Percentiles rank a stretch among this genome's conserved stretches.
Evolutionary conservation across 495 filamentous ascomycete genomes (phyloP).

Genomic region (Neurospora sp.): DNA sequence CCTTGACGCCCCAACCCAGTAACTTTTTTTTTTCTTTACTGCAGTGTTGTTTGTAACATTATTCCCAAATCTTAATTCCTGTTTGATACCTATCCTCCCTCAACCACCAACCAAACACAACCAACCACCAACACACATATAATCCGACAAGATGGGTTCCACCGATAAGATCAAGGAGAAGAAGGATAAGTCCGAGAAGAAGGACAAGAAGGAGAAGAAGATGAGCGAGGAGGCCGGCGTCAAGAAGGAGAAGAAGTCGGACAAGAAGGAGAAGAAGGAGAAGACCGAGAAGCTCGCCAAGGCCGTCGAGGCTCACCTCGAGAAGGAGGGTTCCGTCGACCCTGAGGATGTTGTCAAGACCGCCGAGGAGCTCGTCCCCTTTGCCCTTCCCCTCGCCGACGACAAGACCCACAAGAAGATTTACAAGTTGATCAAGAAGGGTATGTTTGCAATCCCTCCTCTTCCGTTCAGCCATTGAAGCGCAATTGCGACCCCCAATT

Average conservation of each 20-base stretch:
- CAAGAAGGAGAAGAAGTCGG: constrained; percentile 65
- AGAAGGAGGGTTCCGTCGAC: constrained; percentile 21
- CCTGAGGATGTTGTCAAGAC: constrained; percentile 33
- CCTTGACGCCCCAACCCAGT: not conserved
- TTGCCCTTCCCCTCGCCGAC: constrained; percentile 80
- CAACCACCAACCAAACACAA: not conserved
- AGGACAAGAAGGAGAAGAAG: constrained; percentile 11
- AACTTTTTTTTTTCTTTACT: not conserved
- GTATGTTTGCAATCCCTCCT: too few relatives aligned
- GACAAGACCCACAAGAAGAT: constrained; percentile 91
- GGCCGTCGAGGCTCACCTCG: constrained; percentile 24
- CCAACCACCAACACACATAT: not conserved
- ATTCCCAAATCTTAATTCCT: not conserved
- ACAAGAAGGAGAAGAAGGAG: constrained; percentile 73
- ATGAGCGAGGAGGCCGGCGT: constrained; percentile 28
- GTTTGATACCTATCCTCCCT: not conserved
- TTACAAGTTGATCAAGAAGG: constrained; percentile 85
- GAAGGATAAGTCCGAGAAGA: constrained; percentile 6
- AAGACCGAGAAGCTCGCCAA: constrained; percentile 39
- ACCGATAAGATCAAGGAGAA: constrained; percentile 14
- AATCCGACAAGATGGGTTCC: constrained; percentile 15
- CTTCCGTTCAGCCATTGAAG: too few relatives aligned
- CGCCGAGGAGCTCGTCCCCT: constrained; percentile 76
- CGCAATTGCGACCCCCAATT: not conserved
- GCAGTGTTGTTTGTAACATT: not conserved